A percentile compares a stretch with the other conserved stretches of the same genome.
These are phyloP conservation scores for Suhomyces bokatorum DNA, from an alignment of 1,139 yeast species.

Conservation along the genomic window DNA sequence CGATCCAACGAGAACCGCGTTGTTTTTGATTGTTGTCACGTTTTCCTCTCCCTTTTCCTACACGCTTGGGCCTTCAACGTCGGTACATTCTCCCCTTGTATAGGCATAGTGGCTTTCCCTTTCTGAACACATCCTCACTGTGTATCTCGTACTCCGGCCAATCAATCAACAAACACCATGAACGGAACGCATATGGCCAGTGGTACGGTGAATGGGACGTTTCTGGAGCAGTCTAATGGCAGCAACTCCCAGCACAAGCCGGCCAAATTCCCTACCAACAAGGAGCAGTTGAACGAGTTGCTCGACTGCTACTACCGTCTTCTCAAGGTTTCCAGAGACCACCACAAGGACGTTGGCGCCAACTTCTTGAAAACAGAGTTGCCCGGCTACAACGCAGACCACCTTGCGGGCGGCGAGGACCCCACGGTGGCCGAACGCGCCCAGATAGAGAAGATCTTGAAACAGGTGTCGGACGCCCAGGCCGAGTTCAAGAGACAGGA, in stretches of 20 bases:
- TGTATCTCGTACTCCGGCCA: background rate
- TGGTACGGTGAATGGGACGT: conserved; percentile 1
- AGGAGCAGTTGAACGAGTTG: conserved; percentile 32
- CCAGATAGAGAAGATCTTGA: conserved; percentile 35
- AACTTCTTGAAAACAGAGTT: conserved; percentile 8
- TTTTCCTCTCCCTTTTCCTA: background rate
- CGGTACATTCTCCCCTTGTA: background rate
- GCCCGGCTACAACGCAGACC: conserved; percentile 7
- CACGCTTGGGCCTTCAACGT: background rate
- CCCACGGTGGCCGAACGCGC: conserved; percentile 20
- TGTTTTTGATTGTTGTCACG: background rate
- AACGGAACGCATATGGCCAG: conserved; percentile 7
- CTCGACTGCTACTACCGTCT: conserved; percentile 35
- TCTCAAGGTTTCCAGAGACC: conserved; percentile 22
- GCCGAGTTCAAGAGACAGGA: conserved; percentile 28
- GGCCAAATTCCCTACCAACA: conserved; percentile 27
- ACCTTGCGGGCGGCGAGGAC: conserved; percentile 4
- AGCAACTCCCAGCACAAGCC: conserved; percentile 3
- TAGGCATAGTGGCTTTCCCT: background rate
- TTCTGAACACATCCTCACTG: background rate
- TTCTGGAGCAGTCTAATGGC: conserved; percentile 3
- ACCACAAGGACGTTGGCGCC: conserved; percentile 14
- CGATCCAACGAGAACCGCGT: conserved; percentile 11
- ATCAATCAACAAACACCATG: conserved; percentile 6
- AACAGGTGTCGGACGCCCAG: conserved; percentile 32